A percentile compares a stretch with the other conserved stretches of the same genome.
Conservation (phyloP, 345 rosid species). For the Abelmoschus esculentus region DNA sequence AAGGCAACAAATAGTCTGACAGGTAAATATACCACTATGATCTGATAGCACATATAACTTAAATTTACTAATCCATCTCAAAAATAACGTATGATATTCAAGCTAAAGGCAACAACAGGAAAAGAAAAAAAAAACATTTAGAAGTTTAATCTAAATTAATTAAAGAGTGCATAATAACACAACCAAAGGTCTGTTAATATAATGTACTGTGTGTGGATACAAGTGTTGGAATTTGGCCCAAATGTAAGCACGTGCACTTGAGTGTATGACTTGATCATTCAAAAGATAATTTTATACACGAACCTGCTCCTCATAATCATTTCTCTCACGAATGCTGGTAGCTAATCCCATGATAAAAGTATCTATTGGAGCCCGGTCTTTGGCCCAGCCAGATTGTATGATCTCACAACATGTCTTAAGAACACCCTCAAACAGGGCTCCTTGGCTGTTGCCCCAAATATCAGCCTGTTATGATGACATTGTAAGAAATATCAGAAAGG, state of each 20-base stretch:
- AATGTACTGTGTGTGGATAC: too few relatives aligned
- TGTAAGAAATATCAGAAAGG: not conserved
- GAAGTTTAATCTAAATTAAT: not conserved
- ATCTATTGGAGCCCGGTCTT: constrained; percentile 93
- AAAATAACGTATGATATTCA: not conserved
- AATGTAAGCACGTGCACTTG: not conserved
- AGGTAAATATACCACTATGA: constrained; percentile 1
- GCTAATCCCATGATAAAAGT: constrained; percentile 90
- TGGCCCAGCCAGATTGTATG: constrained; percentile 90
- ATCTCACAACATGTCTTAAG: constrained; percentile 77
- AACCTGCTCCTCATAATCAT: constrained; percentile 92
- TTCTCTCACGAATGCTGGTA: constrained; percentile 81
- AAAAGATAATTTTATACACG: constrained; percentile 11
- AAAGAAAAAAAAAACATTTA: constrained; percentile 6
- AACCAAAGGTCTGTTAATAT: not conserved
- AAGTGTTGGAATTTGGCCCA: not conserved
- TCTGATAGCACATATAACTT: not conserved
- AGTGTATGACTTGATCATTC: not conserved
- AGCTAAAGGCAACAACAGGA: not conserved
- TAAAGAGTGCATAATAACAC: not conserved
- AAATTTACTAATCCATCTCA: not conserved
- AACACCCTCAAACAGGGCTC: constrained; percentile 77
- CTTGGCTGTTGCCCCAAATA: constrained; percentile 66
- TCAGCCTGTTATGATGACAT: constrained; percentile 56
- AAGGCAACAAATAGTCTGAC: not conserved